Percentiles rank a stretch among this genome's conserved stretches.
These are phyloP conservation scores for Coniophora puteana DNA, from an alignment of 1,284 basidiomycete species.

Conservation along the genomic window DNA sequence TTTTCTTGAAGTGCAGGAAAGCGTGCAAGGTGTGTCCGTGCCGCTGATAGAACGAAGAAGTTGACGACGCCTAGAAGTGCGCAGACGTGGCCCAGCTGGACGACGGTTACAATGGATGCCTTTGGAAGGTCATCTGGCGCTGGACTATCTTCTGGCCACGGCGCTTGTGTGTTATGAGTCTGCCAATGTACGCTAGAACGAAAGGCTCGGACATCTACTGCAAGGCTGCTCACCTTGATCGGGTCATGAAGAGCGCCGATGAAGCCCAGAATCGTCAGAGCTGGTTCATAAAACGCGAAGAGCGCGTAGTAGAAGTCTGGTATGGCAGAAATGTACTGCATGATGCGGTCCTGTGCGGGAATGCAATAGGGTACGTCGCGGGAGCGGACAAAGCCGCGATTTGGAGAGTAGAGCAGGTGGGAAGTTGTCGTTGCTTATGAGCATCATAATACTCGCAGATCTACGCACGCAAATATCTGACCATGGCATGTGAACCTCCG, in stretches of 20 bases:
- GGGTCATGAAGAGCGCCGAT: slow-evolving; percentile 66
- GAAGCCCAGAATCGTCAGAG: slow-evolving; percentile 60
- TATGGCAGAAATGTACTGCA: slow-evolving; percentile 64
- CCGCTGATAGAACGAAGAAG: slow-evolving; percentile 57
- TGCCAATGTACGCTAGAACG: slow-evolving; percentile 29
- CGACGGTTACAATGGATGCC: slow-evolving; percentile 60
- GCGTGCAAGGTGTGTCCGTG: slow-evolving; percentile 51
- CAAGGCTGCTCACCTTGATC: slow-evolving; percentile 50
- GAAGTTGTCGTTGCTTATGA: no score
- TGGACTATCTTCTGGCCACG: slow-evolving; percentile 51
- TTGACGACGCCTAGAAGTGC: slow-evolving; percentile 69
- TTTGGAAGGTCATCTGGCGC: slow-evolving; percentile 49
- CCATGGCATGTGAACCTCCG: no score
- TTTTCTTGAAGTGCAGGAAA: slow-evolving; percentile 67
- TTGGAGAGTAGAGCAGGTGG: no score
- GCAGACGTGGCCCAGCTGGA: slow-evolving; percentile 74
- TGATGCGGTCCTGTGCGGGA: no score
- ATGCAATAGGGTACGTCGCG: no score
- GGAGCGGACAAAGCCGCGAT: no score
- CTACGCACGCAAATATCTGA: no score
- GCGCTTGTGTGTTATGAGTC: slow-evolving; percentile 71
- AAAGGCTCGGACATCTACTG: slow-evolving; percentile 8
- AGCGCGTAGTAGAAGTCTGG: slow-evolving; percentile 68
- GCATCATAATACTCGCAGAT: no score
- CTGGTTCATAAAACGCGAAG: slow-evolving; percentile 71